These are phyloP conservation scores for Pseudozyma thailandica DNA, from an alignment of 1,284 basidiomycete species.

Conservation along the genomic window DNA sequence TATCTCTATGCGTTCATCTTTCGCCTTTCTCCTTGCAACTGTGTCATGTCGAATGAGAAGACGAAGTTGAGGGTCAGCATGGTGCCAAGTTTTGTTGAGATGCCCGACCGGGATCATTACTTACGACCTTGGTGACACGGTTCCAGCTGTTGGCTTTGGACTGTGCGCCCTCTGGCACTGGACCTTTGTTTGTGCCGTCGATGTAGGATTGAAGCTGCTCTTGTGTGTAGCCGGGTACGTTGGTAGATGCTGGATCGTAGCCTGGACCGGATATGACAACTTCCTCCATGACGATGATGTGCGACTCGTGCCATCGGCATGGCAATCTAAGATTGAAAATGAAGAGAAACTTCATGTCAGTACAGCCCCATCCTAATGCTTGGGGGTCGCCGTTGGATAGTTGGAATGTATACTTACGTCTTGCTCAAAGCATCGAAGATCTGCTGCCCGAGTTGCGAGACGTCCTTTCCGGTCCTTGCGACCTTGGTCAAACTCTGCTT, in stretches of 20 bases:
- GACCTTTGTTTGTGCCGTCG: constrained; percentile 33
- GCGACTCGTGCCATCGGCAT: constrained; percentile 63
- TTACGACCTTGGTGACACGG: constrained; percentile 61
- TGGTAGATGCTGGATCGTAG: constrained; percentile 57
- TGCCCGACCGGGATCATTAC: constrained; percentile 13
- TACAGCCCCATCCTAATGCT: neutral
- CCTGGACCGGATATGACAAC: constrained; percentile 60
- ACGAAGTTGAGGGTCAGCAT: neutral
- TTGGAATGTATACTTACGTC: constrained; percentile 60
- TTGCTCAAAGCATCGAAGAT: constrained; percentile 65
- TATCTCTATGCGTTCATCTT: constrained; percentile 43
- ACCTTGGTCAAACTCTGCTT: constrained; percentile 49
- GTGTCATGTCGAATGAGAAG: neutral
- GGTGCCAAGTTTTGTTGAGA: neutral
- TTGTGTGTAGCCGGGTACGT: constrained; percentile 53
- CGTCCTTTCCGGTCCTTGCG: constrained; percentile 54
- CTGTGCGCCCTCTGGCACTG: constrained; percentile 44
- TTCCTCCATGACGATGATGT: constrained; percentile 68
- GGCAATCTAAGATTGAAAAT: constrained; percentile 43
- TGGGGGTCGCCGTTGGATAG: neutral
- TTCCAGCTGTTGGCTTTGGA: constrained; percentile 61
- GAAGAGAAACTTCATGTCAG: constrained; percentile 1
- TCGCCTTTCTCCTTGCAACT: constrained; percentile 58
- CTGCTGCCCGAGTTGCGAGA: constrained; percentile 52
- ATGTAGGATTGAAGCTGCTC: constrained; percentile 52